Evolutionary conservation across 225 moss, liverwort and hornwort species (phyloP), one percentile per base, ranked within the genome.

Genomic region (Physcomitrellopsis africana): DNA sequence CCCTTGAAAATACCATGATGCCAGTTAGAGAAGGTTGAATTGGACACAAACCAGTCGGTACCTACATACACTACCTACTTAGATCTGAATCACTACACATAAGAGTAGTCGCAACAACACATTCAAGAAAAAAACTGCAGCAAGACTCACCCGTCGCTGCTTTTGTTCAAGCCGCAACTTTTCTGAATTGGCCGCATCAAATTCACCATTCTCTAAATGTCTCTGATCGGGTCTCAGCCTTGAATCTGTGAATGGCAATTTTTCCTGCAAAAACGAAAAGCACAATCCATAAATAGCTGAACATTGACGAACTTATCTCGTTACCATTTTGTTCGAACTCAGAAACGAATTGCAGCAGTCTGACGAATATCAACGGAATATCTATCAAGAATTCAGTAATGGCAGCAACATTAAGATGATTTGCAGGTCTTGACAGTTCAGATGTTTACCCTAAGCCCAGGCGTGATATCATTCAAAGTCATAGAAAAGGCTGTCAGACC

Each of bases 221-320:
- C 87, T 82, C 74, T 93, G 93, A 76, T 93, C 93, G 44, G 93
- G 89, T 74, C 93, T 84, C 76, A 93, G 70, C 80, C 93, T 84
- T 55, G 91, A 91, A 72, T 93, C 93, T 51, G 93, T 93, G 9
- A 91, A 91, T 48, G 93, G 93, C 68, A 93, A 75, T 59, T 69
- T 70, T 42, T 91, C 93, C 93, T 93, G 87, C 61, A 69, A 47
- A n/a, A 77, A 57, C 0, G 20, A 55, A 41, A 48, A 37, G 32
- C 14, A 59, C 22, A 7, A 46, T 63, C 16, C 22, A 48, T 37
- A 22, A 67, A 20, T 26, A 45, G 56, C 11, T 63, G 52, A 73
- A 27, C 18, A 48, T 29, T 27, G 13, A 46, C 18, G 8, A 72
- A 42, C 42, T 7, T 63, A 49, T 23, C 56, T 65, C 18, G 18